Conservation (phyloP, 805 yeast genomes). For the Metschnikowia dekortorum region DNA sequence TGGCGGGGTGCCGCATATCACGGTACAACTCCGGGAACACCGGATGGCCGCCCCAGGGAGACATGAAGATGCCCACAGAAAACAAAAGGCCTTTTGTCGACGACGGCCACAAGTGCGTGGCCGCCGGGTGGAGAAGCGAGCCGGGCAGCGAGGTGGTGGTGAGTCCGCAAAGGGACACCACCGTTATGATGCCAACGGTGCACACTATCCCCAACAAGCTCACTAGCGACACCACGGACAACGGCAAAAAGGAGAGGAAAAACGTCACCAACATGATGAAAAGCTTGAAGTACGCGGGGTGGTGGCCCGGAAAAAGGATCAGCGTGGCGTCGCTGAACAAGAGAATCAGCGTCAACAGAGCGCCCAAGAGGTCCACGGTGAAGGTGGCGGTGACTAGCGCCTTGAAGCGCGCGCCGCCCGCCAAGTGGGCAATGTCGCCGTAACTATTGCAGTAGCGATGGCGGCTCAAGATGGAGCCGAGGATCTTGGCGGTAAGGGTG, state of each 20-base stretch:
- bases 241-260: conserved; percentile 50
- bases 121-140: conserved; percentile 47
- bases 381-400: conserved; percentile 45
- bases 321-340: conserved; percentile 58
- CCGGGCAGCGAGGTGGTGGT: conserved; percentile 44
- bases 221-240: conserved; percentile 50
- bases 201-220: conserved; percentile 55
- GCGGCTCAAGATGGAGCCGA: conserved; percentile 71
- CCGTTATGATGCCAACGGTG: conserved; percentile 46
- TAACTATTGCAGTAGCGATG: conserved; percentile 80
- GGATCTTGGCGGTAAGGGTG: conserved; percentile 48
- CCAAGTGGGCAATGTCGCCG: conserved; percentile 85
- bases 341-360: conserved; percentile 53
- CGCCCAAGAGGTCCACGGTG: conserved; percentile 56
- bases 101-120: conserved; percentile 32
- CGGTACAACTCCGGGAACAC: conserved; percentile 72
- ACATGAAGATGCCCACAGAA: conserved; percentile 61
- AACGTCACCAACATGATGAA: conserved; percentile 37
- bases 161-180: conserved; percentile 47
- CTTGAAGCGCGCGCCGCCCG: conserved; percentile 56
- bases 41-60: conserved; percentile 86
- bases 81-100: conserved; percentile 36
- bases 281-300: conserved; percentile 24
- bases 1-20: conserved; percentile 69
- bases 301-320: conserved; percentile 19